A percentile compares a stretch with the other conserved stretches of the same genome.
phyloP scores from a whole-genome alignment of 2,329 filamentous ascomycete species.

The Volutella citrinella region DNA sequence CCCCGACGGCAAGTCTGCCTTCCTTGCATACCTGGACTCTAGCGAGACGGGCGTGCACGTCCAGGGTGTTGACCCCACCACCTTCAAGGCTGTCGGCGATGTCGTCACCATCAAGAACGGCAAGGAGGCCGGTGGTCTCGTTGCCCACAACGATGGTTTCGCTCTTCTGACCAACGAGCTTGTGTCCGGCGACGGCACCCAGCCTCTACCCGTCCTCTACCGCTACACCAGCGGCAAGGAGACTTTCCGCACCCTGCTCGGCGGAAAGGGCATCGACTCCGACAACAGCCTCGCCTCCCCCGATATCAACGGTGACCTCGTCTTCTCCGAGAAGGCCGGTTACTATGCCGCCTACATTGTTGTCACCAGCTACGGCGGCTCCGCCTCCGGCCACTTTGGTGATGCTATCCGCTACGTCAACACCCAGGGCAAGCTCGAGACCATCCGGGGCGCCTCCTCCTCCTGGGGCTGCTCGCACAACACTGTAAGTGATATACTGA shows the following conservation, averaged over 20 bases:
- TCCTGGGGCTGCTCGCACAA: conserved; percentile 63
- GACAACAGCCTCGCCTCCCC: conserved; percentile 48
- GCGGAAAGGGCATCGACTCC: conserved; percentile 51
- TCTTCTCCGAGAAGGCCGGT: conserved; percentile 52
- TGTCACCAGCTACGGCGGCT: conserved; percentile 55
- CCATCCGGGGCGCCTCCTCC: conserved; percentile 50
- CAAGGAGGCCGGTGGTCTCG: conserved; percentile 58
- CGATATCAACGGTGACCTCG: conserved; percentile 61
- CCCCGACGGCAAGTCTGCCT: conserved; percentile 56
- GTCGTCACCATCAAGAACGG: conserved; percentile 50
- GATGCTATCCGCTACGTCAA: conserved; percentile 46
- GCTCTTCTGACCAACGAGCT: conserved; percentile 59
- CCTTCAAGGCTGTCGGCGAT: conserved; percentile 51
- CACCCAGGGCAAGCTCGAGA: conserved; percentile 48
- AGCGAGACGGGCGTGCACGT: conserved; percentile 55
- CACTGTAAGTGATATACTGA: too few species aligned
- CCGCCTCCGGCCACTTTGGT: conserved; percentile 54
- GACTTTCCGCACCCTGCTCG: conserved; percentile 57
- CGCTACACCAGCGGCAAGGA: conserved; percentile 53
- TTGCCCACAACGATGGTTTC: conserved; percentile 63
- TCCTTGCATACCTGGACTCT: conserved; percentile 58
- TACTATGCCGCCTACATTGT: conserved; percentile 63
- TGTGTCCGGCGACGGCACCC: conserved; percentile 47
- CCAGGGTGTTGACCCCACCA: conserved; percentile 52
- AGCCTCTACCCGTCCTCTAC: conserved; percentile 57